These are phyloP conservation scores for Ophiostoma novo-ulmi DNA, from an alignment of 2,329 filamentous ascomycete genomes.

Conservation along the genomic window DNA sequence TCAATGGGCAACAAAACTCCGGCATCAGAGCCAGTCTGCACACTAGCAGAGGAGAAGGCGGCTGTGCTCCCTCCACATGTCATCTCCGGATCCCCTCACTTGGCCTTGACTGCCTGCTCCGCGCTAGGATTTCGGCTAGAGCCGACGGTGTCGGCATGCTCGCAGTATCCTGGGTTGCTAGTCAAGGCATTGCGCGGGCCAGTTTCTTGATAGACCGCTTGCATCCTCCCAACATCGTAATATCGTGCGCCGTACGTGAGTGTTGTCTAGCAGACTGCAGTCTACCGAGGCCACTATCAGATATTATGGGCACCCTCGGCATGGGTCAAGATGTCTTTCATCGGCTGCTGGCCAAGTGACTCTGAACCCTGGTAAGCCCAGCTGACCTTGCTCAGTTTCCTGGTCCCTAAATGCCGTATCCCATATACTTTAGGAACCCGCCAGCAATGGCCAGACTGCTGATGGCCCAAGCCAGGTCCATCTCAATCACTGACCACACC, in stretches of 20 bases:
- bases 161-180: neutral
- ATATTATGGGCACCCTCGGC: neutral
- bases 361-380: neutral
- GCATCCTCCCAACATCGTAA: neutral
- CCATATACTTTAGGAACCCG: constrained; percentile 45
- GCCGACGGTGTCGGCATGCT: neutral
- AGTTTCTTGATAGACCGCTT: neutral
- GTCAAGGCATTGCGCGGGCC: too few relatives aligned
- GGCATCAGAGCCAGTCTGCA: neutral
- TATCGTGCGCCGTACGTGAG: too few relatives aligned
- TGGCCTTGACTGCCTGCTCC: neutral
- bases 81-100: constrained; percentile 1
- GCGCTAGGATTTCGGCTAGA: constrained; percentile 1
- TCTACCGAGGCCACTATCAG: too few relatives aligned
- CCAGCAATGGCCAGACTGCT: constrained; percentile 45
- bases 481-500: constrained; percentile 89
- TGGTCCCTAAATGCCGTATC: constrained; percentile 37
- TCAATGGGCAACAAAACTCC: neutral
- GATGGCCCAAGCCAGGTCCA: constrained; percentile 64
- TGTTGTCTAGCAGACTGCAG: too few relatives aligned
- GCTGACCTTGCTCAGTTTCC: neutral
- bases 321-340: neutral
- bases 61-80: neutral
- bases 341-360: neutral
- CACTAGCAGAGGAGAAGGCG: neutral